phyloP scores from a whole-genome alignment of 2,329 filamentous ascomycete genomes.

The Cordyceps javanica region DNA sequence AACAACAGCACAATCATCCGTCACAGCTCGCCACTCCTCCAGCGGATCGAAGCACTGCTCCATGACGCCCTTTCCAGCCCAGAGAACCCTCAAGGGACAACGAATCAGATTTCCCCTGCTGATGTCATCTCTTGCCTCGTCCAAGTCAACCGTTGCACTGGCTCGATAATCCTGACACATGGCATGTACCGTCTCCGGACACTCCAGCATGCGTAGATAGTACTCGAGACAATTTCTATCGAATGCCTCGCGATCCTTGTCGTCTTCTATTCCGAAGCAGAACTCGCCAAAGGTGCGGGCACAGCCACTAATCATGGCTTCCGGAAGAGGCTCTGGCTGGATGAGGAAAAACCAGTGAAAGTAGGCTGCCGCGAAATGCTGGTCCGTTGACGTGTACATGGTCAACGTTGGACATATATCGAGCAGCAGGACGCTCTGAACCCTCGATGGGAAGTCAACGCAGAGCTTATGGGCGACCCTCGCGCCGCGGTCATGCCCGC shows the following conservation, averaged over 20 bases:
- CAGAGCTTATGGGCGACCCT: slow-evolving; percentile 48
- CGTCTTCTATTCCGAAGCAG: slow-evolving; percentile 36
- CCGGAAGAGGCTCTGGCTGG: slow-evolving; percentile 44
- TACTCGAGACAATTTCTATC: slow-evolving; percentile 28
- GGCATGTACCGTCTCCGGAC: slow-evolving; percentile 37
- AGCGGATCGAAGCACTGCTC: slow-evolving; percentile 37
- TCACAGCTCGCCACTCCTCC: slow-evolving; percentile 39
- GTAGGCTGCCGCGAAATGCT: slow-evolving; percentile 41
- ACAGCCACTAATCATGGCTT: slow-evolving; percentile 36
- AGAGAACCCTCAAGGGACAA: slow-evolving; percentile 38
- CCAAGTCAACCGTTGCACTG: slow-evolving; percentile 39
- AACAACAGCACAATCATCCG: slow-evolving; percentile 22
- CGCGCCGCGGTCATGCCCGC: slow-evolving; percentile 52
- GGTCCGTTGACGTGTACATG: slow-evolving; percentile 41
- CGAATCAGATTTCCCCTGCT: slow-evolving; percentile 32
- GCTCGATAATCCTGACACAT: slow-evolving; percentile 52
- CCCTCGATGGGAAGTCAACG: slow-evolving; percentile 37
- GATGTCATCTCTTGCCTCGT: slow-evolving; percentile 36
- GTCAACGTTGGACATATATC: slow-evolving; percentile 50
- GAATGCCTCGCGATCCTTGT: slow-evolving; percentile 26
- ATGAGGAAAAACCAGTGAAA: slow-evolving; percentile 57
- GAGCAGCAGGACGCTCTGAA: slow-evolving; percentile 38
- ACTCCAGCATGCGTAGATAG: slow-evolving; percentile 36
- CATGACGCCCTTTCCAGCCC: slow-evolving; percentile 37
- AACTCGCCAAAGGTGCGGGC: slow-evolving; percentile 34